Evolutionary conservation across 164 flowering plant species (phyloP).

Genomic region (Piper betle): DNA sequence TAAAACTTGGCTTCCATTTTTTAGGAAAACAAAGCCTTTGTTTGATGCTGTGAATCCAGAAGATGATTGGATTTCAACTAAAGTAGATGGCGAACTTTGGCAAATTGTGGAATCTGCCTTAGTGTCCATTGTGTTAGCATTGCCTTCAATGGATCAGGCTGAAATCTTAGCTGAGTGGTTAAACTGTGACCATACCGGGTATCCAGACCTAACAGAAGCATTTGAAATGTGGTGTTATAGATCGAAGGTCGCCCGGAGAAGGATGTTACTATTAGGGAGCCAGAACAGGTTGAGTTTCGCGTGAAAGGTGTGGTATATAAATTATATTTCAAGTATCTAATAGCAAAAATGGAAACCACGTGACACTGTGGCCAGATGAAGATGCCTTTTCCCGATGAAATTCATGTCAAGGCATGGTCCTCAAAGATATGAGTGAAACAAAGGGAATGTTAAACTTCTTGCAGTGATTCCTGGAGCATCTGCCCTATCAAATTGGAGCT

Average conservation of each 20-base stretch:
- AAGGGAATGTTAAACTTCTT: too few relatives aligned
- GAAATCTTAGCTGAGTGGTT: conserved; percentile 83
- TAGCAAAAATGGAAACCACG: too few relatives aligned
- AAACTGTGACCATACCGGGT: conserved; percentile 31
- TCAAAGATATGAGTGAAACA: too few relatives aligned
- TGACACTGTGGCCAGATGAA: too few relatives aligned
- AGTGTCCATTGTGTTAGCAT: conserved; percentile 59
- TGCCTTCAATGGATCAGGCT: conserved; percentile 78
- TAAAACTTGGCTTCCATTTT: conserved; percentile 80
- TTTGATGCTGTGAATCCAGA: conserved; percentile 27
- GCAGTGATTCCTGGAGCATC: too few relatives aligned
- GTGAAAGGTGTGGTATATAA: not conserved
- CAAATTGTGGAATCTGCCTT: conserved; percentile 66
- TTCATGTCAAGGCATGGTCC: too few relatives aligned
- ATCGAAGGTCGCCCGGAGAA: conserved; percentile 75
- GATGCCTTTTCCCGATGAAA: too few relatives aligned
- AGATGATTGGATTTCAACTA: conserved; percentile 18
- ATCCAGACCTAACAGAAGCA: conserved; percentile 91
- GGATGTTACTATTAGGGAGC: conserved; percentile 25
- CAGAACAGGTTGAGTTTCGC: not conserved
- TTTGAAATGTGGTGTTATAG: conserved; percentile 95
- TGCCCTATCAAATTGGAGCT: too few relatives aligned
- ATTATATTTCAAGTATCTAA: too few relatives aligned
- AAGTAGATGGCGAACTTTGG: conserved; percentile 62
- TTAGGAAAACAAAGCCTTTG: conserved; percentile 42